Base-by-base conservation (phyloP, 768 basidiomycete species). In the Coprinopsis strossmayeri region DNA sequence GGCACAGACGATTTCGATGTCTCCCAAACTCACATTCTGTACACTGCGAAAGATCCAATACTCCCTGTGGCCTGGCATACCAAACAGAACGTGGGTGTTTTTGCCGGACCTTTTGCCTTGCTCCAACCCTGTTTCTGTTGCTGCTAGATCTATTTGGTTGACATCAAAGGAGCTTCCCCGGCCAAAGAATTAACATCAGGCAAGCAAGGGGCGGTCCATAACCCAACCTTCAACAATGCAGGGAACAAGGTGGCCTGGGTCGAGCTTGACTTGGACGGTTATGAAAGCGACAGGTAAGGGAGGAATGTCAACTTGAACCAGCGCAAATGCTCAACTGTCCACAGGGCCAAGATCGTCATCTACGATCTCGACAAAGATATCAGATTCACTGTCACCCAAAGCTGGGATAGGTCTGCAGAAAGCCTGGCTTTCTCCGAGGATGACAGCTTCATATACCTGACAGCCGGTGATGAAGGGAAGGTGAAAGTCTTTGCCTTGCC, bases 51-150 rank as follows among this genome's bases (percentile, higher is more conserved):
- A 60, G 89, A 95, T 57, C 86, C 90, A 1, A 58, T 73, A 46
- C 74, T 94, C 15, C 80, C 81, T 11, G 73, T 78, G 35, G 87
- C 93, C 0, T 82, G 74, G 74, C 93, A 97, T 65, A 97, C 95
- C 1, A 90, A 89, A 57, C 87, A 91, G 60, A 84, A 94, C 57
- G 86, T 94, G 34, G 25, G 64, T 34, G 25, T 1, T 39, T 25
- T 38, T 30, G 11, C 48, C 7, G 35, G 5, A 5, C 17, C 17
- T 38, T 9, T 38, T 5, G 9, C 17, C 17, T 18, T 5, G 35
- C 17, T 38, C 10, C 10, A 17, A 7, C 9, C 7, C 10, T 11
- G 9, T 17, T 38, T 10, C 9, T 18, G 17, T 38, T 18, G 15
- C 4, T 45, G 49, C 10, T 53, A 89, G 87, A 70, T 91, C 30